Evolutionary conservation across 306 rosid species (phyloP).

Genomic region (Cucurbita moschata): DNA sequence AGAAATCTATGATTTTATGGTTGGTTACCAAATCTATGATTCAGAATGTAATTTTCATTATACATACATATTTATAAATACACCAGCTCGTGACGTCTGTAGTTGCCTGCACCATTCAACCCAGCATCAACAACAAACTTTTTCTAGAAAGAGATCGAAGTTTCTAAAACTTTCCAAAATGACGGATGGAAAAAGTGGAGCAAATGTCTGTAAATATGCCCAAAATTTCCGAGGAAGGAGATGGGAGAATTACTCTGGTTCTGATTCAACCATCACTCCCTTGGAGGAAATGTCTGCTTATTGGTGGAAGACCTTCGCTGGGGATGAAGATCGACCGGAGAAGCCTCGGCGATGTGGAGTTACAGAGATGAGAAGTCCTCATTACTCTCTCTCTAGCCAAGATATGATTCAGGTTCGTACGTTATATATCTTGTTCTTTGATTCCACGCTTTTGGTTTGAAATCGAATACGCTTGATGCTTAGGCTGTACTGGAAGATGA

Average conservation of each 20-base stretch:
- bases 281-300: constrained; percentile 34
- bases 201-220: not conserved
- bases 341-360: constrained; percentile 82
- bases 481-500: not conserved
- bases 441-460: not conserved
- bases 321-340: constrained; percentile 74
- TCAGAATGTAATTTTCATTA: too few species aligned
- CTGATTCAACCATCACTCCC: not conserved
- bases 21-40: too few species aligned
- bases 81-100: too few species aligned
- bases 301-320: constrained; percentile 64
- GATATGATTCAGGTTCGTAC: constrained; percentile 47
- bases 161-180: not conserved
- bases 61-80: too few species aligned
- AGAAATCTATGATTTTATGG: too few species aligned
- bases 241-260: not conserved
- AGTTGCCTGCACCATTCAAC: too few species aligned
- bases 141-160: constrained; percentile 13
- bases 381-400: constrained; percentile 37
- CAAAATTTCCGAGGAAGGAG: not conserved
- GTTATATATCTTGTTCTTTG: not conserved
- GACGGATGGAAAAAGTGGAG: not conserved
- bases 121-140: not conserved
- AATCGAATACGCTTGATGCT: not conserved
- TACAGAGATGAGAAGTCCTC: constrained; percentile 72